Evolutionary conservation across 257 asterid species (phyloP), one percentile per base, ranked within the genome.

Genomic region (Ophiorrhiza pumila): DNA sequence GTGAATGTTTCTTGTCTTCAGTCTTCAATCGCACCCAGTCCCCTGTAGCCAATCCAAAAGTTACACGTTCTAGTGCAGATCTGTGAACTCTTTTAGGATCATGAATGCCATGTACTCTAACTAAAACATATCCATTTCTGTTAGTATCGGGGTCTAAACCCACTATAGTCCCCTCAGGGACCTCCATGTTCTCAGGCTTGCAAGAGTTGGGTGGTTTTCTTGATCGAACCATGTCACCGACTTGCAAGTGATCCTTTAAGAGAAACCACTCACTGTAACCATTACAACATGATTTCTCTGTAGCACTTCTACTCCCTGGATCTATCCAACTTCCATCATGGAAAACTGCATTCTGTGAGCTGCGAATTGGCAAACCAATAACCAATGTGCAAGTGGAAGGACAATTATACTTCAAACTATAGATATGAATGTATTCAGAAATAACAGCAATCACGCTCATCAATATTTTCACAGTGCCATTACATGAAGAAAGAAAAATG

Each of bases 251-350:
- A 74, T 91, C 96, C 82, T 89, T 93, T n/a, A 87, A 83, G 57
- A 93, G 87, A 77, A 90, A 86, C 98, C 98, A 93, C 78, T 85
- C 85, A 2, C 84, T 84, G 72, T 87, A 85, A 60, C 94, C 90
- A 62, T 61, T 63, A 50, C 81, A 83, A 34, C 85, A 87, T 1
- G 85, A 75, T 75, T 80, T 87, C 41, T 85, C 96, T 20, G 84
- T 69, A 60, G 83, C 72, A 68, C 75, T 77, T 75, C 80, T 79
- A 79, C 86, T 82, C 69, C 83, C 88, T 0, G 74, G 69, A 60
- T 73, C 84, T 18, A 83, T 80, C 89, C 89, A 83, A 69, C 85
- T 78, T 43, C 89, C 96, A 42, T 83, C 92, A 63, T 71, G 79
- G 35, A 60, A 65, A 65, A 83, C 86, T 42, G 84, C 84, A 76